Percentiles rank a stretch among this genome's conserved stretches.
phyloP scores from a whole-genome alignment of 768 basidiomycete species.

The Cystofilobasidium capitatum region DNA sequence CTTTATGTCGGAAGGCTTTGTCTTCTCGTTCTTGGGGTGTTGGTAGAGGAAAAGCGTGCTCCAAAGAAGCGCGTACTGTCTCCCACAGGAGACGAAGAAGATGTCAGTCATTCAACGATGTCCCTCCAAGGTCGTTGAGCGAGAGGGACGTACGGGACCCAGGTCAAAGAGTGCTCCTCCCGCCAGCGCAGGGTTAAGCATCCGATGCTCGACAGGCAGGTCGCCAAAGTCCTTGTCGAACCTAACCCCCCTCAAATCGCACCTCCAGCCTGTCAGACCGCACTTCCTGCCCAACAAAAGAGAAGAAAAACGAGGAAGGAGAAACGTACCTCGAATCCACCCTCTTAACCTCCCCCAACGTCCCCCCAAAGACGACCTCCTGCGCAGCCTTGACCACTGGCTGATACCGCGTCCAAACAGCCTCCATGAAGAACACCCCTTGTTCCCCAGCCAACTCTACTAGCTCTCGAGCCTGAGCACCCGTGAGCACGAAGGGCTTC shows the following conservation, averaged over 20 bases:
- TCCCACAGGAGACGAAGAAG: neutral
- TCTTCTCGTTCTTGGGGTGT: slow-evolving; percentile 34
- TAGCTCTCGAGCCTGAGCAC: slow-evolving; percentile 63
- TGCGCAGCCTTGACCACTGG: slow-evolving; percentile 15
- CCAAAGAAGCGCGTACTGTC: slow-evolving; percentile 21
- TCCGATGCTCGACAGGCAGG: slow-evolving; percentile 32
- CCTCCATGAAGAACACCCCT: slow-evolving; percentile 84
- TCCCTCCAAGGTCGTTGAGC: neutral
- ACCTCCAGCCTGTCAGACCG: neutral
- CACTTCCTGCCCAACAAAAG: neutral
- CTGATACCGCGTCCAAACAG: slow-evolving; percentile 14
- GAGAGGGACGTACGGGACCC: slow-evolving; percentile 37
- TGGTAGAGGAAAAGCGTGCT: slow-evolving; percentile 33
- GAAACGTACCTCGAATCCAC: slow-evolving; percentile 1
- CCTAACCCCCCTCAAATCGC: neutral
- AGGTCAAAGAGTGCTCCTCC: slow-evolving; percentile 40
- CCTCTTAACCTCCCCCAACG: slow-evolving; percentile 13
- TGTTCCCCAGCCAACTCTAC: slow-evolving; percentile 66
- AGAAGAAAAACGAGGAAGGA: neutral
- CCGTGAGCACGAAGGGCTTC: slow-evolving; percentile 73
- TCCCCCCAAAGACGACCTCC: slow-evolving; percentile 9
- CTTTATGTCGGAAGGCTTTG: slow-evolving; percentile 29
- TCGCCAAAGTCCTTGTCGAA: slow-evolving; percentile 27
- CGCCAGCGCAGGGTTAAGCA: slow-evolving; percentile 35
- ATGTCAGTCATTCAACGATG: neutral